Percentiles rank a stretch among this genome's conserved stretches.
These are phyloP conservation scores for Hansenula lynferdii DNA, from an alignment of 1,139 yeast species.

Conservation along the genomic window DNA sequence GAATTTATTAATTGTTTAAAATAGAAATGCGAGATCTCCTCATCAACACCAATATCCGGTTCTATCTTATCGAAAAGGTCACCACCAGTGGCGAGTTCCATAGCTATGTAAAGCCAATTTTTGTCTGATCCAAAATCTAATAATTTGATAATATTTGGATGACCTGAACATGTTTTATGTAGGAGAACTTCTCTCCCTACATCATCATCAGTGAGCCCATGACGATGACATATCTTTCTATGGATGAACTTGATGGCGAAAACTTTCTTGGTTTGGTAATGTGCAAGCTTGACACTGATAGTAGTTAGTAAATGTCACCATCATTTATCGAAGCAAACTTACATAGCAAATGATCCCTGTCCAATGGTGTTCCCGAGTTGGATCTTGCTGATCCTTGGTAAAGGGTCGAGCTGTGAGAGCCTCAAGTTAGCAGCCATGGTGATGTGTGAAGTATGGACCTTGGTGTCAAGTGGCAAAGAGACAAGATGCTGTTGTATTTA, in stretches of 20 bases:
- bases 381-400: conserved; percentile 32
- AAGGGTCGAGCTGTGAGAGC: conserved; percentile 26
- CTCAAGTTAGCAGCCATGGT: conserved; percentile 16
- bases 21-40: conserved; percentile 62
- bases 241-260: conserved; percentile 58
- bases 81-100: conserved; percentile 67
- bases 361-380: conserved; percentile 37
- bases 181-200: conserved; percentile 47
- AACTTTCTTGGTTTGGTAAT: conserved; percentile 24
- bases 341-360: conserved; percentile 43
- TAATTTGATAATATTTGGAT: conserved; percentile 52
- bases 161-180: conserved; percentile 51
- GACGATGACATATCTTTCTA: conserved; percentile 37
- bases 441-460: too few species aligned
- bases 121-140: conserved; percentile 46
- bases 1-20: conserved; percentile 59
- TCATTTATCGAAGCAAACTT: too few species aligned
- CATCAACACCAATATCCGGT: conserved; percentile 66
- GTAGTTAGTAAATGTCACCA: too few species aligned
- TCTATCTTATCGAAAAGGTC: conserved; percentile 71
- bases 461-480: neutral
- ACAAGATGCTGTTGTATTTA: neutral
- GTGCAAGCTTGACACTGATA: conserved; percentile 33
- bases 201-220: conserved; percentile 41
- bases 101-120: conserved; percentile 54